Conservation (phyloP, 192 early-diverging fungal species). For the Fimicolochytrium jonesii region DNA sequence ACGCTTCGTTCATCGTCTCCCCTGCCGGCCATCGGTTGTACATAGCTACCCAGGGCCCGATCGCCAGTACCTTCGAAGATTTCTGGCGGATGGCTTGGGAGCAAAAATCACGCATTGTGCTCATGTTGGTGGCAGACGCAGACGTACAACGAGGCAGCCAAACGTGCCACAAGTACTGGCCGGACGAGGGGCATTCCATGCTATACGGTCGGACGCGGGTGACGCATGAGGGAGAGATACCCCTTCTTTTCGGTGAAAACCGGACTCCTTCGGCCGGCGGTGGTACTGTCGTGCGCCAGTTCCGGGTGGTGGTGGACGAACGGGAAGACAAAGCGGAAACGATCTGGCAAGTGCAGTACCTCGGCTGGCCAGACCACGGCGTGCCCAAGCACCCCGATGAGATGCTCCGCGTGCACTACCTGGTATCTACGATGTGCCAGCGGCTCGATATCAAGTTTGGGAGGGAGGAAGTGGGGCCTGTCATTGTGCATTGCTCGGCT, state of each 20-base stretch:
- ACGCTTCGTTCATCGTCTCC: conserved; percentile 33
- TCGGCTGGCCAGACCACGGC: conserved; percentile 80
- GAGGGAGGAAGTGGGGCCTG: conserved; percentile 41
- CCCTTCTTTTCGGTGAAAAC: not conserved
- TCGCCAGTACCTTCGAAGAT: conserved; percentile 61
- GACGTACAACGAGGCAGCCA: conserved; percentile 57
- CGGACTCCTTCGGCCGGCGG: not conserved
- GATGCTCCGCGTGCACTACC: conserved; percentile 46
- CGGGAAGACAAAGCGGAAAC: conserved; percentile 17
- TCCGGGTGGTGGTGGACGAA: conserved; percentile 28
- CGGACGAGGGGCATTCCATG: conserved; percentile 21
- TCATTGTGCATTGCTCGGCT: conserved; percentile 82
- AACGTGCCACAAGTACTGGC: conserved; percentile 86
- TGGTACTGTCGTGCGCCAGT: conserved; percentile 55
- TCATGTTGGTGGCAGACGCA: conserved; percentile 59
- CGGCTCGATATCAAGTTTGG: conserved; percentile 29
- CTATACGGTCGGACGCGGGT: not conserved
- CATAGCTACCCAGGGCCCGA: conserved; percentile 87
- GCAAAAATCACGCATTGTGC: conserved; percentile 64
- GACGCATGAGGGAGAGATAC: not conserved
- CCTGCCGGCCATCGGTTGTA: conserved; percentile 42
- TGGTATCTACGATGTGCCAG: conserved; percentile 48
- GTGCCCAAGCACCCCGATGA: conserved; percentile 55
- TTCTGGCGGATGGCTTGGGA: conserved; percentile 85
- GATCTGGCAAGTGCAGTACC: conserved; percentile 67